Evolutionary conservation across 192 early-diverging fungal species (phyloP).

Genomic region (Geranomyces michiganensis): DNA sequence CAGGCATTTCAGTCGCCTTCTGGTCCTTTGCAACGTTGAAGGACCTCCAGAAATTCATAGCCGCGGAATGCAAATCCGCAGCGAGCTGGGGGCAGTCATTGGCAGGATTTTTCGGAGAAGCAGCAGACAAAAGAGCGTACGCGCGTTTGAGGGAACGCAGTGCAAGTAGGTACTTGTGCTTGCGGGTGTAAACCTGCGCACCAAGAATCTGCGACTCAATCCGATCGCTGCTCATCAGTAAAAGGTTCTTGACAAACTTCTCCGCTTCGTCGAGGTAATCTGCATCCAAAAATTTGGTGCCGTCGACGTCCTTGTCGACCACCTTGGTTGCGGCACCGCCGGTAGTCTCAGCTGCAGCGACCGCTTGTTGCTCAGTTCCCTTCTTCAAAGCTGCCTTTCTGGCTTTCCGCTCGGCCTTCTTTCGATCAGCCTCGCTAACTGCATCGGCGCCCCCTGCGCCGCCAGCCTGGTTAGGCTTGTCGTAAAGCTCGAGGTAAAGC

Average conservation of each 20-base stretch:
- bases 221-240: constrained; percentile 53
- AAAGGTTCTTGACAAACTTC: constrained; percentile 75
- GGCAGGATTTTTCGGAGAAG: constrained; percentile 10
- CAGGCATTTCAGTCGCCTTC: not conserved
- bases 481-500: constrained; percentile 55
- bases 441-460: constrained; percentile 34
- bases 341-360: constrained; percentile 56
- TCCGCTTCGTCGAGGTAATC: constrained; percentile 76
- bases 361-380: constrained; percentile 36
- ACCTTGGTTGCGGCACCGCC: constrained; percentile 30
- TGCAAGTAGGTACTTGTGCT: constrained; percentile 72
- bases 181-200: constrained; percentile 68
- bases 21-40: constrained; percentile 9
- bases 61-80: constrained; percentile 36
- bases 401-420: constrained; percentile 76
- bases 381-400: constrained; percentile 75
- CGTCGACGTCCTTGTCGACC: constrained; percentile 71
- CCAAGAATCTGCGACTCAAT: constrained; percentile 69
- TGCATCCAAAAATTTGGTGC: constrained; percentile 66
- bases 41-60: constrained; percentile 26
- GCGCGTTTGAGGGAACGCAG: constrained; percentile 61
- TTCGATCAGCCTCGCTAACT: constrained; percentile 67
- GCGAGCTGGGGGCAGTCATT: constrained; percentile 2
- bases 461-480: constrained; percentile 58
- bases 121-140: constrained; percentile 11